A percentile compares a stretch with the other conserved stretches of the same genome.
phyloP scores from a whole-genome alignment of 176 grass and related monocot species.

The Aegilops speltoides region DNA sequence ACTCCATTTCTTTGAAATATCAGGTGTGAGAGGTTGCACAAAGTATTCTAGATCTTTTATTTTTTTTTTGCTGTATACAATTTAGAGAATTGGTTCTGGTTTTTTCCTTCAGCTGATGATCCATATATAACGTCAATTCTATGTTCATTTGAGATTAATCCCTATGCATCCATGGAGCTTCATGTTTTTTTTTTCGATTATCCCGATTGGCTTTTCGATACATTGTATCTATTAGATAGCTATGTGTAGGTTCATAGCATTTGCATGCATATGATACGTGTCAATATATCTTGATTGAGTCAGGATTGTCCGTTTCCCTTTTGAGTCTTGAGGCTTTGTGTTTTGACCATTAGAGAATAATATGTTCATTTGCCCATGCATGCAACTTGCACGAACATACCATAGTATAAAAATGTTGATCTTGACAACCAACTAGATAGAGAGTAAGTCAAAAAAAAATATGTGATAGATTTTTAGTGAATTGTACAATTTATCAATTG shows the following conservation, averaged over 20 bases:
- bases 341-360: not conserved
- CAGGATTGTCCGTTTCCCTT: not conserved
- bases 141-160: not conserved
- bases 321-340: not conserved
- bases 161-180: not conserved
- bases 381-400: not conserved
- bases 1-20: not conserved
- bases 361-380: not conserved
- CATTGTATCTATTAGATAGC: not conserved
- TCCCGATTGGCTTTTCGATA: not conserved
- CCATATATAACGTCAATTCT: not conserved
- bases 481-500: no score
- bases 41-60: not conserved
- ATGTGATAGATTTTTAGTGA: no score
- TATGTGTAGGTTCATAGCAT: constrained; percentile 6
- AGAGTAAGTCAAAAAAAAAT: no score
- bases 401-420: not conserved
- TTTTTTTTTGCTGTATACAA: not conserved
- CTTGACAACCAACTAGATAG: not conserved
- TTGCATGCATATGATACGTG: not conserved
- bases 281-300: not conserved
- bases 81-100: not conserved
- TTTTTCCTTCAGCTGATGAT: not conserved
- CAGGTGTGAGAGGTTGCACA: no score
- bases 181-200: not conserved